These are phyloP conservation scores for Pseudonitzschia delicatissima DNA, from an alignment of 108 stramenopile species.

Conservation along the genomic window DNA sequence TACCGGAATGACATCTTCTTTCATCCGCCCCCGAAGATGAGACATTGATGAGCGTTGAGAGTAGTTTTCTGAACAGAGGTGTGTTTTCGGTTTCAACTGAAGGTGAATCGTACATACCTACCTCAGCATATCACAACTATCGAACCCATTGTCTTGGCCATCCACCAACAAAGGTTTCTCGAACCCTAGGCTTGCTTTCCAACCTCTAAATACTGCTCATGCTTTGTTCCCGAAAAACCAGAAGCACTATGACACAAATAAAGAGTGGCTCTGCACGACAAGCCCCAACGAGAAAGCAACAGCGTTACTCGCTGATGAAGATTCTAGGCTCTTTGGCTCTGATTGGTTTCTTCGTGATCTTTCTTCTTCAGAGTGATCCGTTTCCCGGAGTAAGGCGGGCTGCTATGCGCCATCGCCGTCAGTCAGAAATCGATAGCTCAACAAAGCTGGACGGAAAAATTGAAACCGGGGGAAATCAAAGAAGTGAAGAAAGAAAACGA, in stretches of 20 bases:
- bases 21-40: too few relatives aligned
- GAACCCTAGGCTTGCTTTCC: too few relatives aligned
- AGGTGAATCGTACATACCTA: too few relatives aligned
- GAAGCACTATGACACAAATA: conserved; percentile 33
- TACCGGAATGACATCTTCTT: too few relatives aligned
- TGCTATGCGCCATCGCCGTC: conserved; percentile 29
- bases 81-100: too few relatives aligned
- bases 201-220: too few relatives aligned
- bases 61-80: too few relatives aligned
- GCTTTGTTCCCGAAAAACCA: background rate
- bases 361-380: conserved; percentile 23
- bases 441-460: background rate
- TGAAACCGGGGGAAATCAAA: background rate
- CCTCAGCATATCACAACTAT: too few relatives aligned
- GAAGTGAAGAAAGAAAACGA: conserved; percentile 2
- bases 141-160: too few relatives aligned
- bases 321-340: conserved; percentile 1
- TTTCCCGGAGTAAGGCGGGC: conserved; percentile 30
- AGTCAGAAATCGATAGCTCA: conserved; percentile 10
- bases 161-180: too few relatives aligned
- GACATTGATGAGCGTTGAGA: too few relatives aligned
- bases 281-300: conserved; percentile 16
- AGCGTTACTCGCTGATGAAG: conserved; percentile 31
- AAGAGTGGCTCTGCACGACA: conserved; percentile 14
- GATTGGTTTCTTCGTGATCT: conserved; percentile 15